Evolutionary conservation across 1,284 basidiomycete genomes (phyloP), one percentile per base, ranked within the genome.

Genomic region (Meira nashicola): DNA sequence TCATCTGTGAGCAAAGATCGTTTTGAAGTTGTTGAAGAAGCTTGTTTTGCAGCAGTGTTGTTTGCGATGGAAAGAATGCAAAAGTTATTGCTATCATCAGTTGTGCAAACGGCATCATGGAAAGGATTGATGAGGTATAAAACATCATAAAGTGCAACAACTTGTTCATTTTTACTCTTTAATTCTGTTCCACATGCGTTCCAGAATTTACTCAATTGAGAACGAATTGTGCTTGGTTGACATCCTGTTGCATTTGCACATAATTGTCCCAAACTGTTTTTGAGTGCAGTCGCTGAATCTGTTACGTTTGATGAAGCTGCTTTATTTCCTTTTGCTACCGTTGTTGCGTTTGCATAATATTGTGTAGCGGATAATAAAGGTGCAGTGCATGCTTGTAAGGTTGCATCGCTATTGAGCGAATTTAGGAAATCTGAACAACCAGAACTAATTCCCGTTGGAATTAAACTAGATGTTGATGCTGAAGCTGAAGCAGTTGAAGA

Each of bases 41-140:
- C 55, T 54, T 40, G 21, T 21, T 56, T n/a, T 2, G 33, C 43
- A 9, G 55, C 55, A n/a, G 55, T 49, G n/a, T 17, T n/a, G n/a
- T 40, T 23, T 15, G 55, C 55, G 28, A 46, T 56, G 49, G 49
- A 56, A 40, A 56, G 55, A 19, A 73, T 54, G 39, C 71, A 74
- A 58, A 64, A 74, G 8, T 67, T 61, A 37, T 60, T 60, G n/a
- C 53, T 58, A 14, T 54, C 25, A 56, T 73, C 72, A 49, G 64
- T 66, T 48, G 58, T 55, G 63, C 72, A 74, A 43, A 74, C 69
- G 12, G 68, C 64, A 57, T 71, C 60, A 55, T 65, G 60, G 51
- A 74, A 63, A 11, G 72, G 72, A 7, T 59, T 73, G 52, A 74
- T 64, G 62, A 74, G 66, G 64, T 74, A 74, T 28, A 74, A 57